These are phyloP conservation scores for Plantago elongata DNA, from an alignment of 257 asterid genomes.

Conservation along the genomic window DNA sequence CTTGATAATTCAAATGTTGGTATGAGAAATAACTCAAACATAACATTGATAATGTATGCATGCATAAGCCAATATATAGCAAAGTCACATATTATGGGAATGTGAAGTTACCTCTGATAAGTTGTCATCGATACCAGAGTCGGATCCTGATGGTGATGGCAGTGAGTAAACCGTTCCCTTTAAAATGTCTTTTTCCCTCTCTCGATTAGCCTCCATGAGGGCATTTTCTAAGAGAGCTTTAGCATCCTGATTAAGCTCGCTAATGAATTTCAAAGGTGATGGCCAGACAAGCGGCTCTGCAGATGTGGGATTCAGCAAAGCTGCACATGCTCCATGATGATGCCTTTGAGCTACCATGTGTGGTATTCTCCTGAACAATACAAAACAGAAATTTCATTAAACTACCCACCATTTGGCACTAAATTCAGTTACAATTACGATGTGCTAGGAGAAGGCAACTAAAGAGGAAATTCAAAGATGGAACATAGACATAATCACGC, in stretches of 20 bases:
- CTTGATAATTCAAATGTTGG: no score
- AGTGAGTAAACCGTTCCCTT: constrained; percentile 48
- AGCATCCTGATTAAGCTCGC: constrained; percentile 83
- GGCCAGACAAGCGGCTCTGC: constrained; percentile 99
- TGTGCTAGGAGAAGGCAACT: neutral
- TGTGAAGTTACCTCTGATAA: constrained; percentile 54
- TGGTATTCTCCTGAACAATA: constrained; percentile 74
- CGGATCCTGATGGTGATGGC: constrained; percentile 61
- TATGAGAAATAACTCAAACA: no score
- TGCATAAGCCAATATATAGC: neutral
- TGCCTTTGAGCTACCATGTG: constrained; percentile 70
- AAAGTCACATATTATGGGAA: neutral
- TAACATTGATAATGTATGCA: no score
- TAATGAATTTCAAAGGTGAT: constrained; percentile 78
- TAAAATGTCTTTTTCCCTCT: constrained; percentile 66
- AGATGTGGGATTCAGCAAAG: constrained; percentile 80
- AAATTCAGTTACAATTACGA: neutral
- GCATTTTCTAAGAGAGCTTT: constrained; percentile 72
- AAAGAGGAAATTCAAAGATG: neutral
- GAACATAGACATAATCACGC: no score
- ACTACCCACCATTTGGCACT: neutral
- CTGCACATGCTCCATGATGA: constrained; percentile 79
- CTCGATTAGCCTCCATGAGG: constrained; percentile 73
- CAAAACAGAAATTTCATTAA: neutral
- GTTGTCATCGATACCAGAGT: constrained; percentile 51